phyloP scores from a whole-genome alignment of 805 yeast genomes.

The Saccharomyces kudriavzevii region DNA sequence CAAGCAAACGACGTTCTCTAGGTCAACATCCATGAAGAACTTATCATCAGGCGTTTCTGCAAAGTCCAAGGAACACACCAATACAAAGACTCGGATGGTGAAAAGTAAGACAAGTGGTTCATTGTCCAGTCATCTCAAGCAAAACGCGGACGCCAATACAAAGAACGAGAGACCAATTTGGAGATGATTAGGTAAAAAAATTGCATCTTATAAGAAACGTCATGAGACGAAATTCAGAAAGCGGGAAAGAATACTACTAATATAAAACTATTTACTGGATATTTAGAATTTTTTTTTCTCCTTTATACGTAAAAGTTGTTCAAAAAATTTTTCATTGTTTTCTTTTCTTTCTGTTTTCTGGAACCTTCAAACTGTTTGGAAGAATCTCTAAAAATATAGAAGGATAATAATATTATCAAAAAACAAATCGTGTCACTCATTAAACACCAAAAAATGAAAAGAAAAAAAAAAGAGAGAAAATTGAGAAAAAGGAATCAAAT shows the following conservation, averaged over 20 bases:
- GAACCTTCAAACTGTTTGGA: background rate
- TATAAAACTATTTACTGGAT: background rate
- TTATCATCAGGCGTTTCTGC: conserved; percentile 1
- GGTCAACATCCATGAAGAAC: conserved; percentile 17
- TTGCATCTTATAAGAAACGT: background rate
- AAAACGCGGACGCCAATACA: background rate
- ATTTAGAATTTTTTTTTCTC: background rate
- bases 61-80: background rate
- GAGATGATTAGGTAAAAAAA: conserved; percentile 3
- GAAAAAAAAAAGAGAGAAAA: background rate
- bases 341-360: background rate
- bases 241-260: background rate
- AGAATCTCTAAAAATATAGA: background rate
- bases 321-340: background rate
- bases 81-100: conserved; percentile 5
- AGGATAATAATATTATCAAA: conserved; percentile 1
- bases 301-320: conserved; percentile 1
- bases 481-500: background rate
- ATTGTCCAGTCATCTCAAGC: conserved; percentile 3
- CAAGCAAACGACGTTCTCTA: conserved; percentile 14
- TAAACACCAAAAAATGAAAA: background rate
- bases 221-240: background rate
- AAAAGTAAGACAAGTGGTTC: conserved; percentile 13
- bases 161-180: conserved; percentile 9
- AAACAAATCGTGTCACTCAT: background rate